Conservation (phyloP, 2,329 filamentous ascomycete species). For the Arthrobotrys pseudoclavata region DNA sequence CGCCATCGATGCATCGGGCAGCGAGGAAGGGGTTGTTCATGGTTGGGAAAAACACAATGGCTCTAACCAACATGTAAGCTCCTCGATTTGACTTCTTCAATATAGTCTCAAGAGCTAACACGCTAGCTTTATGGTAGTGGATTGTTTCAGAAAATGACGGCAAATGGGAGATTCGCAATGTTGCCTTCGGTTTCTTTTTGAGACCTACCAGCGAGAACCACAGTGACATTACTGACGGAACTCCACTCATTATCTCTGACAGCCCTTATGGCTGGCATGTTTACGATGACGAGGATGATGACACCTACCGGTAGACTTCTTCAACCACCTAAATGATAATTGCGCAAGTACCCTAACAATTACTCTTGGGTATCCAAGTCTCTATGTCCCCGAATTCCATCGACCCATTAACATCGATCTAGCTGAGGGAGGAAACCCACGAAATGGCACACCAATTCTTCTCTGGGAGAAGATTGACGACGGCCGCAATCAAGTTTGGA, state of each 20-base stretch:
- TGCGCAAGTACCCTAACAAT: too few species aligned
- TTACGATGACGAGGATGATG: slow-evolving; percentile 16
- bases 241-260: neutral
- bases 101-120: neutral
- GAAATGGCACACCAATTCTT: slow-evolving; percentile 9
- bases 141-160: slow-evolving; percentile 6
- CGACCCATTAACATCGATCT: slow-evolving; percentile 12
- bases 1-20: slow-evolving; percentile 5
- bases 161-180: slow-evolving; percentile 18
- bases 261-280: slow-evolving; percentile 4
- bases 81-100: neutral
- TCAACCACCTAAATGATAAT: too few species aligned
- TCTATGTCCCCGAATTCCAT: slow-evolving; percentile 9
- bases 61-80: neutral
- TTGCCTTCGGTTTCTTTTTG: neutral
- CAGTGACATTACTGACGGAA: slow-evolving; percentile 6
- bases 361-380: neutral
- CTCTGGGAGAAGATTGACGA: slow-evolving; percentile 12
- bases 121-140: neutral
- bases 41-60: slow-evolving; percentile 18
- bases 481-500: slow-evolving; percentile 10
- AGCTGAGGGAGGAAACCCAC: slow-evolving; percentile 14
- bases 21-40: neutral
- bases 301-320: slow-evolving; percentile 5
- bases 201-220: neutral